Percentiles rank a stretch among this genome's conserved stretches.
These are phyloP conservation scores for Erigeron philadelphicus DNA, from an alignment of 140 eudicot genomes.

Conservation along the genomic window DNA sequence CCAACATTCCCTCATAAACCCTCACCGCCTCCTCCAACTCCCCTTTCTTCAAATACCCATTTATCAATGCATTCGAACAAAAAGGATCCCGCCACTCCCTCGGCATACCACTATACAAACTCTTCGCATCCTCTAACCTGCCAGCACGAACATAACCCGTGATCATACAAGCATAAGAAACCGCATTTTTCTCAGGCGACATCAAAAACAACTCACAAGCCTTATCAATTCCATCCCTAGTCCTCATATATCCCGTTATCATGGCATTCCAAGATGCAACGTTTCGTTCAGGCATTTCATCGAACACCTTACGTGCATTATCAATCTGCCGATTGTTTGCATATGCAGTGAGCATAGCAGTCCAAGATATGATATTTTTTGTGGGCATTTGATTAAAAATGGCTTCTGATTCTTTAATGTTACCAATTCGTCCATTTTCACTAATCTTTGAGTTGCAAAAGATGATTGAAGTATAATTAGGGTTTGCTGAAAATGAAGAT, in stretches of 20 bases:
- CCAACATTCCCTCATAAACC: constrained; percentile 52
- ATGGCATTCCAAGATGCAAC: constrained; percentile 84
- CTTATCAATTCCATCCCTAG: constrained; percentile 36
- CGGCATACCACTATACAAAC: constrained; percentile 38
- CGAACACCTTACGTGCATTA: constrained; percentile 64
- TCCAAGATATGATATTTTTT: constrained; percentile 57
- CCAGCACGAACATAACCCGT: constrained; percentile 52
- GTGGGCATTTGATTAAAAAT: constrained; percentile 48
- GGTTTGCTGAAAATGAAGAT: constrained; percentile 27
- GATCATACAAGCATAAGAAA: constrained; percentile 58
- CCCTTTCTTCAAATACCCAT: constrained; percentile 60
- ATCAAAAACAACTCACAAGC: constrained; percentile 40
- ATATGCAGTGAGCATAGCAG: constrained; percentile 69
- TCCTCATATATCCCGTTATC: constrained; percentile 49
- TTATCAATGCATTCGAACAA: constrained; percentile 57
- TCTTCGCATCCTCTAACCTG: constrained; percentile 48
- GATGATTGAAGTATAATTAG: constrained; percentile 21
- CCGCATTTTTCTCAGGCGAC: constrained; percentile 51
- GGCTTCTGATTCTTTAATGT: constrained; percentile 51
- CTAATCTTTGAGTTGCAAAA: constrained; percentile 66
- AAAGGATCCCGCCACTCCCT: constrained; percentile 51
- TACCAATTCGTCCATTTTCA: constrained; percentile 50
- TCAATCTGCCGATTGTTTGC: constrained; percentile 42
- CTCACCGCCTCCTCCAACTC: constrained; percentile 42
- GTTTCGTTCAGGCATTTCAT: constrained; percentile 71